Evolutionary conservation across 805 yeast genomes (phyloP), one percentile per base, ranked within the genome.

Genomic region (Metschnikowia noctiluminum): DNA sequence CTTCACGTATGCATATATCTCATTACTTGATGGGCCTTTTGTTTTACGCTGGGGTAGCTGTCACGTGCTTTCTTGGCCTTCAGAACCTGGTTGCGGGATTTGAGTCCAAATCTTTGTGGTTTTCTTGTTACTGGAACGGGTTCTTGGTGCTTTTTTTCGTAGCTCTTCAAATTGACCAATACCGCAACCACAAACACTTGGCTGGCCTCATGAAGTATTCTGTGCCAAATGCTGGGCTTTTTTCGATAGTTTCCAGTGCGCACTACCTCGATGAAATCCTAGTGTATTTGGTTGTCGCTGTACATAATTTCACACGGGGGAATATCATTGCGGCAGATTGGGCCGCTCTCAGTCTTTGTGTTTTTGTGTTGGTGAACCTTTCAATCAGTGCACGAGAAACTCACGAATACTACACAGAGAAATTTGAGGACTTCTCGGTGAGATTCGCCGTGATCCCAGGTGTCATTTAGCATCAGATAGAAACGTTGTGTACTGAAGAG

Each of bases 211-310:
- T 62, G 16, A 85, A 85, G 60, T 85, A 85, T 61, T 71, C 80
- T 1, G 57, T 74, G 27, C 94, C 95, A 2, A 61, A 58, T 2
- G 62, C 65, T 34, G 74, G 83, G 1, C 53, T 80, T 41, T 85
- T 85, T 60, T 62, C 63, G 38, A 62, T 62, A n/a, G 70, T 78
- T 1, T 69, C 81, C 14, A 79, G 85, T 55, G 85, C 92, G 0
- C 95, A 87, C 62, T 87, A 86, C 56, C 66, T 82, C 15, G 85
- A 84, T 61, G 95, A 87, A 59, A 67, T 83, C 6, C 28, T 76
- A 32, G 74, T 87, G 2, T 87, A 87, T 56, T 40, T 68, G 0
- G 59, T 76, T 1, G 55, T 71, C 14, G 54, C 62, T 6, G 42
- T 59, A 12, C 50, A 66, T 13, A 56, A 57, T 30, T 38, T 53